Evolutionary conservation across 257 asterid genomes (phyloP), one percentile per base, ranked within the genome.

Genomic region (Ajuga chamaepitys): DNA sequence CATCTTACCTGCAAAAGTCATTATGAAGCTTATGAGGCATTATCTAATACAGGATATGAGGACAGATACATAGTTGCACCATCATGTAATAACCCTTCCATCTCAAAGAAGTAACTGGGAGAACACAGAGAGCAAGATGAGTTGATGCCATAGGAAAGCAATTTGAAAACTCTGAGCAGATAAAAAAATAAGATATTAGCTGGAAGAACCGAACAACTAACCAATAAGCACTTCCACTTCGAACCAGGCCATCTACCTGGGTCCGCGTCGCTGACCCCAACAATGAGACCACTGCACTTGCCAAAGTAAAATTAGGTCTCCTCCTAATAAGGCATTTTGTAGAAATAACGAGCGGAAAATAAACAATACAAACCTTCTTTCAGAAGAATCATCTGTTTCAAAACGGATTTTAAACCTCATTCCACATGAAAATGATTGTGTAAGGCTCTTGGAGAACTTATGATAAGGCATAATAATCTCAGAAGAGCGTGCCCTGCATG

Each of bases 231-330:
- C 76, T 86, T 88, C 99, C 99, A 94, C 75, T 83, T 94, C 13
- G 99, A 94, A 72, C 88, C 89, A 59, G 95, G 89, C 99, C 99
- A 94, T 70, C 95, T 79, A 57, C 74, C 82, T 38, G 95, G 95
- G 75, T 94, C 99, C 68, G 75, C 76, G 32, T 90, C 98, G 64
- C 86, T 77, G 12, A 79, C 74, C 55, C 99, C 95, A 13, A 88
- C 75, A 69, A 94, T 70, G 58, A 88, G 73, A 52, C 99, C 99
- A 46, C 93, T 83, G 79, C 75, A 82, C 89, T 95, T 80, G 87
- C 74, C 65, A 71, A 55, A 30, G 41, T 17, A 46, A 57, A 57
- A 37, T 72, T 71, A 61, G 45, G 51, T 62, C 30, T 26, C 70
- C 53, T 9, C 37, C 7, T n/a, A n/a, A 30, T 30, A 30, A 30